phyloP scores from a whole-genome alignment of 306 rosid genomes.

The barrel medic (Medicago truncatula) region MtrunA17r5.0-ANR NC_053043.1:34172001-34172500 shows the following conservation, averaged over 20 bases:
- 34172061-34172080: not conserved
- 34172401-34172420: conserved; percentile 80
- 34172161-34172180: conserved; percentile 25
- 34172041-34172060: too few species aligned
- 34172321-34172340: conserved; percentile 93
- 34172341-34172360: conserved; percentile 94
- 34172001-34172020: too few species aligned
- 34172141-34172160: not conserved
- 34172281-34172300: conserved; percentile 98
- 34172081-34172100: not conserved
- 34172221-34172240: not conserved
- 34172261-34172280: conserved; percentile 41
- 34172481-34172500: conserved; percentile 70
- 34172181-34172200: conserved; percentile 19
- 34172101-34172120: not conserved
- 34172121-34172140: not conserved
- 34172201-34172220: conserved; percentile 6
- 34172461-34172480: conserved; percentile 80
- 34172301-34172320: conserved; percentile 83
- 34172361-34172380: conserved; percentile 82
- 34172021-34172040: too few species aligned
- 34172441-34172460: conserved; percentile 59
- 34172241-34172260: conserved; percentile 1
- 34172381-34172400: conserved; percentile 77
- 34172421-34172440: conserved; percentile 52